Evolutionary conservation across 306 rosid genomes (phyloP), one percentile per base, ranked within the genome.

Genomic region (Quercus cerris): DNA sequence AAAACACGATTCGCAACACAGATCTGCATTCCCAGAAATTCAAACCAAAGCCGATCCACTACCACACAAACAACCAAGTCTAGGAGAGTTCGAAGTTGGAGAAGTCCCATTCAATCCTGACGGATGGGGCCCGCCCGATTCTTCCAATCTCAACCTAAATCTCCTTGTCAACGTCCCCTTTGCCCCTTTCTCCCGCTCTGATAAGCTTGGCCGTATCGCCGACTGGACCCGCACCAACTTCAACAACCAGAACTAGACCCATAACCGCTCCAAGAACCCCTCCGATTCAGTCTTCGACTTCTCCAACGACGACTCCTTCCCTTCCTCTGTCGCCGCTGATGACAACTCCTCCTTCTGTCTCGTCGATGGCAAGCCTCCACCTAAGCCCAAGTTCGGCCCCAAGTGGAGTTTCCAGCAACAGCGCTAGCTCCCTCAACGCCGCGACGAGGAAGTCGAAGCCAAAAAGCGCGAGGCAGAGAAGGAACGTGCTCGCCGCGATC

Each of bases 71-170:
- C 25, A 23, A 23, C 25, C 25, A 23, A n/a, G n/a, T n/a, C n/a
- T n/a, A 35, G 41, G 41, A 38, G 46, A 38, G 11, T 91, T 94
- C 78, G 95, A 91, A 63, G 87, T 94, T 10, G 93, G 90, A 49
- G 93, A 90, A 15, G 97, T 92, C 2, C 94, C 97, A 0, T 92
- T 88, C 90, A 92, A 90, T 70, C 84, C 97, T 0, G 94, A 94
- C 13, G 98, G 98, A 0, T 94, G 98, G 98, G 98, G 98, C 28
- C 97, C 99, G 0, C 93, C 91, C 15, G 99, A 93, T 8, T 64
- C 85, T 3, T 5, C 81, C 3, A 33, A 78, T 19, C 1, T 75
- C 70, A 3, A 66, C 30, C 66, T 78, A 58, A 87, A 84, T 73
- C 93, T 93, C 54, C 97, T 97, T 1, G 85, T 78, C 13, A 94